Conservation (phyloP, 495 filamentous ascomycete genomes). For the Aspergillus nanangensis region DNA sequence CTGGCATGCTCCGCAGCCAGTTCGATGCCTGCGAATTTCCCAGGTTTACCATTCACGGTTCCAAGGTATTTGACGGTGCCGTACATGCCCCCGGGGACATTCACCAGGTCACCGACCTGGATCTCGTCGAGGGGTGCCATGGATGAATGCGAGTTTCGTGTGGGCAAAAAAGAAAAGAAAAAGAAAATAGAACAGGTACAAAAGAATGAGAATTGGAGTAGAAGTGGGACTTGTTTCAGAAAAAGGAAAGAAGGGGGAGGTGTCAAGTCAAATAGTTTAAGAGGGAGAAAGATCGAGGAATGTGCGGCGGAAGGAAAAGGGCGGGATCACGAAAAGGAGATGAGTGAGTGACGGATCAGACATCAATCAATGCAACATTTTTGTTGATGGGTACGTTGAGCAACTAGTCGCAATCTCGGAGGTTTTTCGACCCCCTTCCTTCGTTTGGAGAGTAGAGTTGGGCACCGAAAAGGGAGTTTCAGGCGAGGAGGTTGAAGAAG, state of each 20-base stretch:
- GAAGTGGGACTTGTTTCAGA: not conserved
- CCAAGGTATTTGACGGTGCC: conserved; percentile 89
- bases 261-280: too few relatives aligned
- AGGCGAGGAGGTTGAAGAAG: not conserved
- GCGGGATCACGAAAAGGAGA: conserved; percentile 7
- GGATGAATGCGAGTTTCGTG: too few relatives aligned
- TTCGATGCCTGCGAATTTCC: conserved; percentile 92
- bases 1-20: conserved; percentile 72
- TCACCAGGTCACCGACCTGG: conserved; percentile 82
- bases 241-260: conserved; percentile 4
- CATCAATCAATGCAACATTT: conserved; percentile 9
- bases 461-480: conserved; percentile 13
- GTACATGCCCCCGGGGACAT: conserved; percentile 92
- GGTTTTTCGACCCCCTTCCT: conserved; percentile 5
- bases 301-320: conserved; percentile 5
- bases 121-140: conserved; percentile 52
- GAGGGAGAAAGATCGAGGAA: conserved; percentile 3
- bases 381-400: conserved; percentile 8
- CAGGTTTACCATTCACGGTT: conserved; percentile 80
- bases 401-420: conserved; percentile 12
- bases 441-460: conserved; percentile 7
- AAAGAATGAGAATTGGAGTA: conserved; percentile 7
- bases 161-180: conserved; percentile 4
- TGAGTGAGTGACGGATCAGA: conserved; percentile 16
- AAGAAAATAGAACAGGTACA: not conserved